phyloP scores from a whole-genome alignment of 495 filamentous ascomycete genomes.

The Filosporella fistucella region DNA sequence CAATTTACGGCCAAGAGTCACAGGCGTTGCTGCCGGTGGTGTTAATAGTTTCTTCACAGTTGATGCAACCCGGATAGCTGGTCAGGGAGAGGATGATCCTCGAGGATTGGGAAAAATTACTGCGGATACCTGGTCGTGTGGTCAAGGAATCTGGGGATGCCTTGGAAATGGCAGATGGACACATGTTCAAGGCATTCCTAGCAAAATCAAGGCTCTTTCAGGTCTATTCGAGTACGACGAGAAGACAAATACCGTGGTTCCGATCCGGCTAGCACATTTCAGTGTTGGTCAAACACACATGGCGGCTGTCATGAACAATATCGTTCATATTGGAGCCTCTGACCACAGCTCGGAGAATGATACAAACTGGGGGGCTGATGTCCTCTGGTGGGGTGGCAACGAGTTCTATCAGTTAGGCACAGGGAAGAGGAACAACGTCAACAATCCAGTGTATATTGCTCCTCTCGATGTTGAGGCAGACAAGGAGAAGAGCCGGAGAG shows the following conservation, averaged over 20 bases:
- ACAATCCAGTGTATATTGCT: constrained; percentile 70
- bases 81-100: constrained; percentile 37
- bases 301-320: constrained; percentile 76
- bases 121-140: constrained; percentile 81
- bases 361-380: constrained; percentile 79
- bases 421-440: constrained; percentile 76
- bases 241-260: constrained; percentile 52
- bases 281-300: constrained; percentile 75
- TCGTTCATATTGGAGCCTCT: constrained; percentile 54
- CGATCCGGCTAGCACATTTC: constrained; percentile 70
- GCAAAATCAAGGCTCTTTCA: constrained; percentile 80
- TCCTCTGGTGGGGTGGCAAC: constrained; percentile 91
- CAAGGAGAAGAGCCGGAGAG: constrained; percentile 42
- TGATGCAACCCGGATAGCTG: constrained; percentile 60
- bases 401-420: constrained; percentile 91
- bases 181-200: constrained; percentile 72
- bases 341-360: constrained; percentile 50
- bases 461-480: constrained; percentile 53
- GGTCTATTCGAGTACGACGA: constrained; percentile 86
- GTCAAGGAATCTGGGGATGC: constrained; percentile 75
- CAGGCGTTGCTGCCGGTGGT: constrained; percentile 77
- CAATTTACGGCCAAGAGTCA: constrained; percentile 54
- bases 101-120: constrained; percentile 39
- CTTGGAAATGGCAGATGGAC: constrained; percentile 89
- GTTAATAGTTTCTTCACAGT: constrained; percentile 80